Conservation (phyloP, 2,329 filamentous ascomycete species). For the Beauveria varroae region DNA sequence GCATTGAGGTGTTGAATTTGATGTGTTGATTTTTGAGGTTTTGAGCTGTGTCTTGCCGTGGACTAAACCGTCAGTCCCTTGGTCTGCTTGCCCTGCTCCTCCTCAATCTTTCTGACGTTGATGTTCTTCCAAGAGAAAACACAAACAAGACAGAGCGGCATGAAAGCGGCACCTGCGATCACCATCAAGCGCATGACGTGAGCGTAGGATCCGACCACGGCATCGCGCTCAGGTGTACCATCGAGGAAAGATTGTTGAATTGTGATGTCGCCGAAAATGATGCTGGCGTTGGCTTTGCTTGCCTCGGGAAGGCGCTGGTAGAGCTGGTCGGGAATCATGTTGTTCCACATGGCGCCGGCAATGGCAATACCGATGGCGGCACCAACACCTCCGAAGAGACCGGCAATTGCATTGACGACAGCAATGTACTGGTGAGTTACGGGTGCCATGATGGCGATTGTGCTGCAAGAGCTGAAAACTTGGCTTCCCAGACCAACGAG, state of each 20-base stretch:
- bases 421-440: conserved; percentile 50
- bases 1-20: no score
- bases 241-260: conserved; percentile 42
- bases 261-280: conserved; percentile 40
- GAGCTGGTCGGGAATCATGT: conserved; percentile 38
- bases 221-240: conserved; percentile 41
- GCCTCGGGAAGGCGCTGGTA: conserved; percentile 34
- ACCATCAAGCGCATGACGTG: conserved; percentile 32
- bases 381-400: conserved; percentile 53
- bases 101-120: conserved; percentile 30
- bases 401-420: conserved; percentile 47
- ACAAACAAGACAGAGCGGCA: conserved; percentile 26
- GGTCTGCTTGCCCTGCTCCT: conserved; percentile 21
- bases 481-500: conserved; percentile 41
- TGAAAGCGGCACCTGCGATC: conserved; percentile 29
- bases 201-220: conserved; percentile 50
- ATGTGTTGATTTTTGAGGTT: no score
- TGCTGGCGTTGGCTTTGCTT: conserved; percentile 24
- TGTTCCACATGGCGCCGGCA: conserved; percentile 55
- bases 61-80: conserved; percentile 1
- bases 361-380: conserved; percentile 50
- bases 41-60: no score
- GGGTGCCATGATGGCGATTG: conserved; percentile 50
- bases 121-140: conserved; percentile 32
- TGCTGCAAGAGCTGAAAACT: conserved; percentile 34